Conservation (phyloP, 495 filamentous ascomycete genomes). For the Penicillium manginii region DNA sequence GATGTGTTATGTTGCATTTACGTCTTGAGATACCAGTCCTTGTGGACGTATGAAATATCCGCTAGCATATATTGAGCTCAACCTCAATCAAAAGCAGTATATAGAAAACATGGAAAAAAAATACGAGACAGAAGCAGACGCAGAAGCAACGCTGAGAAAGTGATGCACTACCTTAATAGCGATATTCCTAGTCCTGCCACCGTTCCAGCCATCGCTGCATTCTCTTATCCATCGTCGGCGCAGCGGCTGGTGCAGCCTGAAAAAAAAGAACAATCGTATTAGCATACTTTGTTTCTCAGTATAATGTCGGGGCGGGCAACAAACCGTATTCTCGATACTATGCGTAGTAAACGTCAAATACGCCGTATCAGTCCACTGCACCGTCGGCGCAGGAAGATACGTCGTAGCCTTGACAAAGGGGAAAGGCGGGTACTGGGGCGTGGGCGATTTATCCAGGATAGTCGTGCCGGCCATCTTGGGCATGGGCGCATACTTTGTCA, state of each 20-base stretch:
- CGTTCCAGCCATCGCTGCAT: slow-evolving; percentile 41
- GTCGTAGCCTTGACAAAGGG: slow-evolving; percentile 61
- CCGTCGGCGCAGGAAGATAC: slow-evolving; percentile 56
- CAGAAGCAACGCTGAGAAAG: background rate
- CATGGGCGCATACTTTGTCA: slow-evolving; percentile 74
- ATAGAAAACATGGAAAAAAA: background rate
- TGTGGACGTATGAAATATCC: too few species aligned
- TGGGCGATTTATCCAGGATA: slow-evolving; percentile 60
- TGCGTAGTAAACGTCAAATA: slow-evolving; percentile 57
- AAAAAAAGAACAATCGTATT: too few species aligned
- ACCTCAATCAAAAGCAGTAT: slow-evolving; percentile 4
- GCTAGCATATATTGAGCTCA: slow-evolving; percentile 8
- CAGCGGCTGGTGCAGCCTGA: slow-evolving; percentile 43
- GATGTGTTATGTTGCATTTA: background rate
- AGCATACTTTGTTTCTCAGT: background rate
- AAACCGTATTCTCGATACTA: slow-evolving; percentile 67
- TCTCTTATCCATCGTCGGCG: slow-evolving; percentile 33
- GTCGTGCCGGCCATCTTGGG: slow-evolving; percentile 66
- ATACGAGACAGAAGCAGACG: background rate
- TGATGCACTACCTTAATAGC: too few species aligned
- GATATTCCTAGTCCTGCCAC: slow-evolving; percentile 30
- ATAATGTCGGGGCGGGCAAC: background rate
- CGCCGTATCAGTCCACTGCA: slow-evolving; percentile 65
- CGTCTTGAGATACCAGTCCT: slow-evolving; percentile 3
- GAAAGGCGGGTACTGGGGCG: slow-evolving; percentile 65